These are phyloP conservation scores for Cystoderma amianthinum DNA, from an alignment of 768 basidiomycete genomes.

Conservation along the genomic window DNA sequence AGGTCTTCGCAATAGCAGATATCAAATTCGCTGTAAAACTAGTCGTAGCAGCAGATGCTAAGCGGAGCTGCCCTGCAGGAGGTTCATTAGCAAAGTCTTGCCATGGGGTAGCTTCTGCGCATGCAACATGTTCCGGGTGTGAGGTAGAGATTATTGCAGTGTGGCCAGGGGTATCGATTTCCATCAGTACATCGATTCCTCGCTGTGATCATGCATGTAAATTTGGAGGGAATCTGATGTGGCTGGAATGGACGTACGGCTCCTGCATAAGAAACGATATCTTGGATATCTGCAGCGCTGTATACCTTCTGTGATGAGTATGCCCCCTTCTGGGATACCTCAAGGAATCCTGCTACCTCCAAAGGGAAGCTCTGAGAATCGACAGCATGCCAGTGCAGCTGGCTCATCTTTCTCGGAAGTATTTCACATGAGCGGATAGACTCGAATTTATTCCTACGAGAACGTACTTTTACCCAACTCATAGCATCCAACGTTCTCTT, in stretches of 20 bases:
- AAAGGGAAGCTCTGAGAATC: constrained; percentile 81
- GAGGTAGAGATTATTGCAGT: constrained; percentile 56
- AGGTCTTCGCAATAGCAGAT: constrained; percentile 37
- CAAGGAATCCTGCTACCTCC: constrained; percentile 49
- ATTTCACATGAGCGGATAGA: constrained; percentile 43
- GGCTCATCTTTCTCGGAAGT: constrained; percentile 55
- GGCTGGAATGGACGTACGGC: too few relatives aligned
- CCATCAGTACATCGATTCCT: constrained; percentile 71
- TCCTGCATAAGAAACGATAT: constrained; percentile 64
- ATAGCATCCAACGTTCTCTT: constrained; percentile 68
- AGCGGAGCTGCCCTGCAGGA: constrained; percentile 76
- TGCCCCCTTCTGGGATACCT: constrained; percentile 58
- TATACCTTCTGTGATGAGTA: constrained; percentile 56
- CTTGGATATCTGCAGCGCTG: constrained; percentile 41
- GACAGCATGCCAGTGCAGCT: constrained; percentile 77
- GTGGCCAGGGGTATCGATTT: constrained; percentile 84
- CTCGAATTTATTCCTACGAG: constrained; percentile 23
- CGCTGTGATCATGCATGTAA: constrained; percentile 36
- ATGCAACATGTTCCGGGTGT: constrained; percentile 73
- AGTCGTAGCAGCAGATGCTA: constrained; percentile 53
- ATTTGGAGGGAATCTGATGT: neutral
- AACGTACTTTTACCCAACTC: constrained; percentile 59
- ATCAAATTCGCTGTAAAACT: constrained; percentile 55
- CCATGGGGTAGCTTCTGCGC: constrained; percentile 53
- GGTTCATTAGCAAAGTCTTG: constrained; percentile 60